Evolutionary conservation across 805 yeast species (phyloP).

Genomic region (Candida golubevii): DNA sequence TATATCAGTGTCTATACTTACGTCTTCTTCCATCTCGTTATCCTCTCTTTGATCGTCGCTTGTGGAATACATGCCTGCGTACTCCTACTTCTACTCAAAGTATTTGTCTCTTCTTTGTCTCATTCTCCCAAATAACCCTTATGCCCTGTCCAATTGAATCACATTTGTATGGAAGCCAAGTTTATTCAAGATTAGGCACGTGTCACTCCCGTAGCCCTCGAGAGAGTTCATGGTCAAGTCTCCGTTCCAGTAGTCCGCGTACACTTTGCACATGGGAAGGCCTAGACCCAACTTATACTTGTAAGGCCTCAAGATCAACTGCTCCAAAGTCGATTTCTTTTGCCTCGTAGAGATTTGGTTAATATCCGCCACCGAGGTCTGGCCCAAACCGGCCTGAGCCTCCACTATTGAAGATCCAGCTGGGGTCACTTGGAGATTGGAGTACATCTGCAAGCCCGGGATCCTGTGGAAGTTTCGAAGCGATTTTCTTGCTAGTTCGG

Average conservation of each 20-base stretch:
- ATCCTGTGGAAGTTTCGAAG: constrained; percentile 62
- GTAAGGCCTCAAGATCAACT: constrained; percentile 68
- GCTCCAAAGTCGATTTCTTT: constrained; percentile 53
- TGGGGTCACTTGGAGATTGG: constrained; percentile 38
- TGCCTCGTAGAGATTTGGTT: constrained; percentile 25
- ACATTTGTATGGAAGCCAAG: constrained; percentile 64
- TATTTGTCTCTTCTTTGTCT: no score
- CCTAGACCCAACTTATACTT: constrained; percentile 80
- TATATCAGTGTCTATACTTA: no score
- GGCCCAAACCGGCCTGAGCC: constrained; percentile 22
- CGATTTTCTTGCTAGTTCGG: constrained; percentile 54
- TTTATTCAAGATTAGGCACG: constrained; percentile 72
- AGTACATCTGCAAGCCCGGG: constrained; percentile 54
- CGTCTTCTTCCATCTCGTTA: no score
- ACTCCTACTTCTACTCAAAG: no score
- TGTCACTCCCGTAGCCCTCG: constrained; percentile 92
- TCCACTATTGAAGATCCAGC: constrained; percentile 37
- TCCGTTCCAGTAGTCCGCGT: constrained; percentile 97
- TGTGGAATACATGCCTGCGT: no score
- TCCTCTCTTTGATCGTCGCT: no score
- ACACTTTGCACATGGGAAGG: constrained; percentile 86
- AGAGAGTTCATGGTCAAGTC: constrained; percentile 74
- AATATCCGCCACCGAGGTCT: constrained; percentile 42
- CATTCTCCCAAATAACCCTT: not conserved
- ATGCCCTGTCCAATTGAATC: constrained; percentile 70